Evolutionary conservation across 805 yeast species (phyloP).

Genomic region (Wickerhamiella bombiphila): DNA sequence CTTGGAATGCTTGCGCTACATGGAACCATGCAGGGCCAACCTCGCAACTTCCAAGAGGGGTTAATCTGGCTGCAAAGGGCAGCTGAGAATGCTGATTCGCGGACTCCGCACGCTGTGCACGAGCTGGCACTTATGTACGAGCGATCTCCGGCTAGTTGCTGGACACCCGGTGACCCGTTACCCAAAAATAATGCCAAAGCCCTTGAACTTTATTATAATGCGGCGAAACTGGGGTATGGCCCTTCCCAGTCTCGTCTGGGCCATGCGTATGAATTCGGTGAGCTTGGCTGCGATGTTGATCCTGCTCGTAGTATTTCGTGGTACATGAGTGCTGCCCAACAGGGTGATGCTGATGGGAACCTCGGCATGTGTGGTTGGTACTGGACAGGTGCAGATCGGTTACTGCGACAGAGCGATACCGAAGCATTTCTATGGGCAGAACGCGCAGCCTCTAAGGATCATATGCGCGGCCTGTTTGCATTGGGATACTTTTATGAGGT

Average conservation of each 20-base stretch:
- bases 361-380: slow-evolving; percentile 70
- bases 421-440: slow-evolving; percentile 69
- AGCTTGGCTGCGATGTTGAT: slow-evolving; percentile 36
- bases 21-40: slow-evolving; percentile 29
- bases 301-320: slow-evolving; percentile 52
- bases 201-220: slow-evolving; percentile 38
- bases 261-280: slow-evolving; percentile 58
- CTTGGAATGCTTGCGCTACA: slow-evolving; percentile 49
- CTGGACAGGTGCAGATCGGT: slow-evolving; percentile 51
- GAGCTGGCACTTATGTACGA: slow-evolving; percentile 46
- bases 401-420: slow-evolving; percentile 41
- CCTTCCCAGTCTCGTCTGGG: slow-evolving; percentile 62
- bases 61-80: slow-evolving; percentile 41
- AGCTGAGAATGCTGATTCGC: slow-evolving; percentile 28
- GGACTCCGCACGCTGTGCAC: slow-evolving; percentile 42
- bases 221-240: slow-evolving; percentile 38
- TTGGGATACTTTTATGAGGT: slow-evolving; percentile 54
- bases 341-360: slow-evolving; percentile 53
- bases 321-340: slow-evolving; percentile 55
- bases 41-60: slow-evolving; percentile 30
- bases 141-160: slow-evolving; percentile 26
- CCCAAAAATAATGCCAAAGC: slow-evolving; percentile 28
- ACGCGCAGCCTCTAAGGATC: slow-evolving; percentile 52
- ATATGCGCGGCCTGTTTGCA: slow-evolving; percentile 57
- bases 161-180: slow-evolving; percentile 28